Evolutionary conservation across 1,284 basidiomycete genomes (phyloP), one percentile per base, ranked within the genome.

Genomic region (Erythrobasidium hasegawianum): DNA sequence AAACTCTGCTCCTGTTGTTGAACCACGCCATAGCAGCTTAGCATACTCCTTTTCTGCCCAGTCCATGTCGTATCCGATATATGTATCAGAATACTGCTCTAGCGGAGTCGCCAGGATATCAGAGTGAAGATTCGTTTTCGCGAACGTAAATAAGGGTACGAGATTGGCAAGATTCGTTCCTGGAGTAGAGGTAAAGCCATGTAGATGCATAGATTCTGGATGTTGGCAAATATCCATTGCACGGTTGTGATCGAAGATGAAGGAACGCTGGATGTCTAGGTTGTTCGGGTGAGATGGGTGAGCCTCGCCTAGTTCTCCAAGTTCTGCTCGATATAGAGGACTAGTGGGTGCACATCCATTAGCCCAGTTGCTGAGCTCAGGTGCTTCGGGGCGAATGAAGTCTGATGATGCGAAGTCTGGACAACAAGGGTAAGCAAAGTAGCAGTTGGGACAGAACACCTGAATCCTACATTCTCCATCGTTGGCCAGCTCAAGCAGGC

Each of bases 151-250:
- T 24, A 75, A 57, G 1, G 74, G 74, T 2, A 75, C 74, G 38
- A 75, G 68, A 29, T 73, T 72, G 16, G 71, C 72, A 7, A 70
- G 69, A 57, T 73, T 70, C 22, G 75, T 74, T 2, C 75, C n/a
- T 70, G 70, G 62, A 72, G 68, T 47, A 61, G 73, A 72, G 55
- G 73, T 71, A 55, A 73, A 72, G 9, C 74, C 72, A 39, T 74
- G 73, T 16, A 73, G 53, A 67, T 73, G 72, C 59, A 72, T 72
- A 69, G 71, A 73, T 57, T 74, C 75, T 1, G 81, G 80, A 68
- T 79, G 79, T 69, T 79, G 74, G 73, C 81, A 82, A 70, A 80
- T 77, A 69, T 81, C 77, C 78, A 81, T 80, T 1, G 80, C 79
- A 14, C 77, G 73, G 7, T 77, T 68, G 64, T 81, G 81, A 68